These are phyloP conservation scores for Hsuehochloa calcarea DNA, from an alignment of 176 grass and related monocot species.

Conservation along the genomic window DNA sequence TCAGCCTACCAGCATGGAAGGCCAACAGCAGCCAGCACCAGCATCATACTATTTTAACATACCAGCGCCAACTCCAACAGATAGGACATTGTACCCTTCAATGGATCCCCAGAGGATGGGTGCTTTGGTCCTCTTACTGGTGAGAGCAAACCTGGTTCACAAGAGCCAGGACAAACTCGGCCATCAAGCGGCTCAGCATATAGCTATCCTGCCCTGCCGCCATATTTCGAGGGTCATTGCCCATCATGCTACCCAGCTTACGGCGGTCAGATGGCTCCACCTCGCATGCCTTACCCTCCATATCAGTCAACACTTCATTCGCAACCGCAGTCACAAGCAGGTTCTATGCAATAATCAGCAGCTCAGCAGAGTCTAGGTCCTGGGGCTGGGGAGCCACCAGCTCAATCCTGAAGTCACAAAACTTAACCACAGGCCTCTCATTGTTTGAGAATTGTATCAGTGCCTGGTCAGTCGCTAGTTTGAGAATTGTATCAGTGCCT, in stretches of 20 bases:
- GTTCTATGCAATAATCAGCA: not conserved
- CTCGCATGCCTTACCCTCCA: too few species aligned
- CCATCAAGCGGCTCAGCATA: not conserved
- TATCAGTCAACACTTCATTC: not conserved
- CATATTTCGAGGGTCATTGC: not conserved
- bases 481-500: too few species aligned
- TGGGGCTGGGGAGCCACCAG: not conserved
- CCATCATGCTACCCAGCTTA: slow-evolving; percentile 20
- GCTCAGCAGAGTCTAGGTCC: not conserved
- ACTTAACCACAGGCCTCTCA: too few species aligned
- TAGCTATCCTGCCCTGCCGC: not conserved
- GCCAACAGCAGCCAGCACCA: not conserved
- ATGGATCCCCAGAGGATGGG: slow-evolving; percentile 55
- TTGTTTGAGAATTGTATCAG: too few species aligned
- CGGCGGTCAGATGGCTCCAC: not conserved
- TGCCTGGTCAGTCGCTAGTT: too few species aligned
- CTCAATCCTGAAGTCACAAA: not conserved
- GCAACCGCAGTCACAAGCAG: not conserved
- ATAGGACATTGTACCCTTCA: slow-evolving; percentile 39
- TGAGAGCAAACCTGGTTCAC: not conserved
- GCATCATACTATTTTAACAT: slow-evolving; percentile 41
- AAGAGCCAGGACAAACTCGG: not conserved
- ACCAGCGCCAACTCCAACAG: not conserved
- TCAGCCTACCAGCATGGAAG: not conserved
- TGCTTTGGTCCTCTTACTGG: not conserved